Evolutionary conservation across 192 early-diverging fungal genomes (phyloP).

Genomic region (Linnemannia exigua): DNA sequence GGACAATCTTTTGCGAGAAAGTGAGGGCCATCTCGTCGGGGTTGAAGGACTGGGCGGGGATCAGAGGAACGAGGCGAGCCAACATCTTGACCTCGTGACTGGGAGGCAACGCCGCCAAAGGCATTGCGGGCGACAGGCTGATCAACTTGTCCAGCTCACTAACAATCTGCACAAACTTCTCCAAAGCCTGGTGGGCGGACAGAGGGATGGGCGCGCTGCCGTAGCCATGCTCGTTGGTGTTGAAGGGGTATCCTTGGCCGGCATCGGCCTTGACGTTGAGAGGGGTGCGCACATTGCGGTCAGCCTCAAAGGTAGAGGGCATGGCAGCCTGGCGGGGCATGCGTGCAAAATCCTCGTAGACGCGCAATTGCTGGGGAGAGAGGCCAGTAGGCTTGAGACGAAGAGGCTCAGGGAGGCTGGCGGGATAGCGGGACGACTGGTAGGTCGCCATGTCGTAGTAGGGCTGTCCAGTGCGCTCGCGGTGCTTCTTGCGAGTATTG

Average conservation of each 20-base stretch:
- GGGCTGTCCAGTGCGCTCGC: slow-evolving; percentile 90
- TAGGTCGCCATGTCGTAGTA: slow-evolving; percentile 91
- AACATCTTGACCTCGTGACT: slow-evolving; percentile 84
- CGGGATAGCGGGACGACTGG: slow-evolving; percentile 83
- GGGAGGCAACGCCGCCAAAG: slow-evolving; percentile 77
- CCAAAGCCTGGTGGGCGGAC: slow-evolving; percentile 68
- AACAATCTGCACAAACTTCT: slow-evolving; percentile 74
- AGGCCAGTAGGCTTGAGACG: slow-evolving; percentile 88
- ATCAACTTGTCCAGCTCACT: slow-evolving; percentile 87
- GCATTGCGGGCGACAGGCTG: slow-evolving; percentile 61
- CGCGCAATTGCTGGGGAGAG: slow-evolving; percentile 79
- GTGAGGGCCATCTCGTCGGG: slow-evolving; percentile 86
- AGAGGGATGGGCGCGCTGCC: slow-evolving; percentile 41
- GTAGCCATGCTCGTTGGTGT: slow-evolving; percentile 32
- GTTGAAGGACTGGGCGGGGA: slow-evolving; percentile 78
- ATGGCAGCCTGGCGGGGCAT: slow-evolving; percentile 74
- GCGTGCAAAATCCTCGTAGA: slow-evolving; percentile 89
- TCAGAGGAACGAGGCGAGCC: slow-evolving; percentile 81
- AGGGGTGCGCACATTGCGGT: slow-evolving; percentile 43
- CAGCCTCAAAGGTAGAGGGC: slow-evolving; percentile 52
- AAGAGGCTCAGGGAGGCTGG: slow-evolving; percentile 89
- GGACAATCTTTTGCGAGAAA: slow-evolving; percentile 92
- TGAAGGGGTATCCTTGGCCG: slow-evolving; percentile 44
- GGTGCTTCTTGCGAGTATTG: slow-evolving; percentile 85
- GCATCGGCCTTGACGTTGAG: slow-evolving; percentile 34